Conservation (phyloP, 1,284 basidiomycete species). For the Apiotrichum laibachii region DNA sequence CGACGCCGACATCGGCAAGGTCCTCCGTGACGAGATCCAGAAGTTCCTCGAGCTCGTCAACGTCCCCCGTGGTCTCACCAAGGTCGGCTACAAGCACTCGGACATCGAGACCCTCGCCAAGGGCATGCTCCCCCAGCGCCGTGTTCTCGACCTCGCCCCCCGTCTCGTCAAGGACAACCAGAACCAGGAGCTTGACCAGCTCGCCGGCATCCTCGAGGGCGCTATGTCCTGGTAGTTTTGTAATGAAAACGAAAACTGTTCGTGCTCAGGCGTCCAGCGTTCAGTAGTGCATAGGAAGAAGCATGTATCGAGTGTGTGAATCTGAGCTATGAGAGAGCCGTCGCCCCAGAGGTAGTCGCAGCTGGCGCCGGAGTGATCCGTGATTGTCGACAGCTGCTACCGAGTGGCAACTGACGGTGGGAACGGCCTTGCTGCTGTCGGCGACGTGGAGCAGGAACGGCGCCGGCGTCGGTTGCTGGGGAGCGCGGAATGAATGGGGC, state of each 20-base stretch:
- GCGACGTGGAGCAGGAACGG: too few relatives aligned
- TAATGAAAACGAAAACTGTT: constrained; percentile 4
- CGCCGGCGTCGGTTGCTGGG: not conserved
- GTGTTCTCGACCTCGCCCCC: constrained; percentile 49
- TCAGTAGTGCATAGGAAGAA: constrained; percentile 10
- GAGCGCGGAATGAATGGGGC: not conserved
- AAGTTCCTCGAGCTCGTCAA: constrained; percentile 82
- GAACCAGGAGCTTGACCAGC: constrained; percentile 72
- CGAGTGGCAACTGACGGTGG: too few relatives aligned
- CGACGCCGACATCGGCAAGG: constrained; percentile 74
- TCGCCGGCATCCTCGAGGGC: constrained; percentile 64
- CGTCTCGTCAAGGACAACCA: constrained; percentile 61
- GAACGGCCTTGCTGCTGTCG: too few relatives aligned
- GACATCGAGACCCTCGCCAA: constrained; percentile 47
- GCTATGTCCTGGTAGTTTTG: constrained; percentile 41
- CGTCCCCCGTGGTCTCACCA: constrained; percentile 80
- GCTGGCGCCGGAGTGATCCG: too few relatives aligned
- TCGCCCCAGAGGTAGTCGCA: too few relatives aligned
- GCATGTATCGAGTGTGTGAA: constrained; percentile 7
- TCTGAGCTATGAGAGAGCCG: not conserved
- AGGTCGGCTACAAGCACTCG: constrained; percentile 68
- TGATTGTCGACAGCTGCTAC: too few relatives aligned
- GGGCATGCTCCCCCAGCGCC: constrained; percentile 47
- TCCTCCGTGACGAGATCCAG: constrained; percentile 85
- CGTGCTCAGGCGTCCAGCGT: not conserved